Conservation (phyloP, 306 rosid species). For the Cyclanthera cordifolia region DNA sequence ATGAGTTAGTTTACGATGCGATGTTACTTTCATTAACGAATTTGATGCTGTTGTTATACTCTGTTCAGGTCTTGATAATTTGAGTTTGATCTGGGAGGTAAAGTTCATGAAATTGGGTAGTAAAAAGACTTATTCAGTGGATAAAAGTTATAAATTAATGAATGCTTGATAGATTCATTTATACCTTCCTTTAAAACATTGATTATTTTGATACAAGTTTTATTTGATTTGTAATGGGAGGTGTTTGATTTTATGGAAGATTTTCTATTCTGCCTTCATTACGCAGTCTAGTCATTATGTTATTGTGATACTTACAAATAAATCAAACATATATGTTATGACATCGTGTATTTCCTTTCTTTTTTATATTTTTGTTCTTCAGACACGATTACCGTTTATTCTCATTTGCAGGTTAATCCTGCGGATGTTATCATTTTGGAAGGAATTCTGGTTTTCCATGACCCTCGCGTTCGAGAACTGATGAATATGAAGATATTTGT, state of each 20-base stretch:
- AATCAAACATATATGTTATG: not conserved
- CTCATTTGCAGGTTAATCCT: constrained; percentile 66
- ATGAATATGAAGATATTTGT: constrained; percentile 99
- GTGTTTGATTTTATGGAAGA: not conserved
- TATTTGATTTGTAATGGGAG: not conserved
- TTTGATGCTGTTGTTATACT: constrained; percentile 10
- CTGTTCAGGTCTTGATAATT: not conserved
- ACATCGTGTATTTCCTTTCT: not conserved
- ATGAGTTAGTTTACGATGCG: no score
- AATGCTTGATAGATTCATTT: not conserved
- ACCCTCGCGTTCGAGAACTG: constrained; percentile 78
- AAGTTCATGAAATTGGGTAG: not conserved
- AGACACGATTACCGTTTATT: not conserved
- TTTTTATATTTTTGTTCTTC: not conserved
- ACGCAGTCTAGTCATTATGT: no score
- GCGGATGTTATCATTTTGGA: constrained; percentile 92
- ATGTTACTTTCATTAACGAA: no score
- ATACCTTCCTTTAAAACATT: not conserved
- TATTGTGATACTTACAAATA: not conserved
- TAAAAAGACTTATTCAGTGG: not conserved
- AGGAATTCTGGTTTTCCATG: constrained; percentile 96
- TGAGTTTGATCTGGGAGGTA: constrained; percentile 10
- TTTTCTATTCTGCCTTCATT: not conserved
- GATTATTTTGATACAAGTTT: not conserved
- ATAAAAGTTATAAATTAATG: not conserved